Evolutionary conservation across 495 filamentous ascomycete genomes (phyloP).

Genomic region (Tetracladium marchalianum): DNA sequence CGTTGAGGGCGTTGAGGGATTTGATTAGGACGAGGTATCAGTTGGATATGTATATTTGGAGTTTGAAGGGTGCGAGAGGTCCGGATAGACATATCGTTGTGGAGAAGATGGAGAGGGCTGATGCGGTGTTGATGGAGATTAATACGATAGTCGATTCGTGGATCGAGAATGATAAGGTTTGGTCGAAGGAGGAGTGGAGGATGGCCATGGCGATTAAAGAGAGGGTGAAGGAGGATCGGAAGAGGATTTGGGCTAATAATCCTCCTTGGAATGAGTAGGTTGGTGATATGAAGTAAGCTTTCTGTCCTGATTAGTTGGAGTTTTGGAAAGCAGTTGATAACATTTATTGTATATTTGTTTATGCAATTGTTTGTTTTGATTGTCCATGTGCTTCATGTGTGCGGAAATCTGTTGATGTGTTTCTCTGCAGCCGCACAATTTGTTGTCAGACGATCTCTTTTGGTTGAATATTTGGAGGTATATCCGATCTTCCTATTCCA

Average conservation of each 20-base stretch:
- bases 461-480: no score
- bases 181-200: not conserved
- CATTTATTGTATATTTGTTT: no score
- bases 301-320: no score
- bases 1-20: not conserved
- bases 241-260: not conserved
- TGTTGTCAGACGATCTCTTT: no score
- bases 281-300: no score
- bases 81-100: not conserved
- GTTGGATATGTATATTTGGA: conserved; percentile 2
- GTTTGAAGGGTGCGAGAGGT: not conserved
- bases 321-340: no score
- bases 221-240: not conserved
- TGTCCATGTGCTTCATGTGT: no score
- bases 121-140: conserved; percentile 3
- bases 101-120: conserved; percentile 2
- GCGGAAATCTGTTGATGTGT: no score
- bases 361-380: no score
- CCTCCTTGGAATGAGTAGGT: not conserved
- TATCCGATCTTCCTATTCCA: no score
- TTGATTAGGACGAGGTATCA: not conserved
- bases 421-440: no score
- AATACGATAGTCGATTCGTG: not conserved
- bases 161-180: not conserved
- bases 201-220: not conserved